These are phyloP conservation scores for Flaveria bidentis DNA, from an alignment of 129 eudicot genomes.

Conservation along the genomic window DNA sequence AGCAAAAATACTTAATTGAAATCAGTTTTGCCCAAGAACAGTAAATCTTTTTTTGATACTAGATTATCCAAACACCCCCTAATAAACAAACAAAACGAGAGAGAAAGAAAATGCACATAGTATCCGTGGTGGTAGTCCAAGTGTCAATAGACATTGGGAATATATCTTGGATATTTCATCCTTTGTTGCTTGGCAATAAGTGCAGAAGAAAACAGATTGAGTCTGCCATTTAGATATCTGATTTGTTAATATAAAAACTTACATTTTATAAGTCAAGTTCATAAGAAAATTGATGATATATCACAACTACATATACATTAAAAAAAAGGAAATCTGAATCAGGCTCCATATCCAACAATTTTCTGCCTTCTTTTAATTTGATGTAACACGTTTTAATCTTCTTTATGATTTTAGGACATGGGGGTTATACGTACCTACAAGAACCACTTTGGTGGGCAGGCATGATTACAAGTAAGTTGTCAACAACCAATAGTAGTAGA, in stretches of 20 bases:
- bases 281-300: not conserved
- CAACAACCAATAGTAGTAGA: not conserved
- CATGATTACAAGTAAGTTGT: constrained; percentile 68
- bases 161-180: too few relatives aligned
- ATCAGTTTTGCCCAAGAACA: not conserved
- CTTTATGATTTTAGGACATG: constrained; percentile 43
- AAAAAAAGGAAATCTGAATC: not conserved
- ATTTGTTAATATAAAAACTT: not conserved
- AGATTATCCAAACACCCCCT: too few relatives aligned
- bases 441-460: constrained; percentile 98
- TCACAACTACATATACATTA: not conserved
- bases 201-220: not conserved
- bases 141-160: too few relatives aligned
- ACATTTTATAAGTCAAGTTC: not conserved
- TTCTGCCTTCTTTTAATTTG: not conserved
- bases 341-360: not conserved
- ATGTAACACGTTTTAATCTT: not conserved
- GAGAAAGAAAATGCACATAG: too few relatives aligned
- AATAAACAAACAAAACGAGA: too few relatives aligned
- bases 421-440: constrained; percentile 74
- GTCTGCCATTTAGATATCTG: not conserved
- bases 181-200: too few relatives aligned
- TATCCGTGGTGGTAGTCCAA: too few relatives aligned
- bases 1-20: not conserved
- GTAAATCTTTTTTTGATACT: not conserved